Evolutionary conservation across 805 yeast genomes (phyloP), one percentile per base, ranked within the genome.

Genomic region (Cyberlindnera sargentensis): DNA sequence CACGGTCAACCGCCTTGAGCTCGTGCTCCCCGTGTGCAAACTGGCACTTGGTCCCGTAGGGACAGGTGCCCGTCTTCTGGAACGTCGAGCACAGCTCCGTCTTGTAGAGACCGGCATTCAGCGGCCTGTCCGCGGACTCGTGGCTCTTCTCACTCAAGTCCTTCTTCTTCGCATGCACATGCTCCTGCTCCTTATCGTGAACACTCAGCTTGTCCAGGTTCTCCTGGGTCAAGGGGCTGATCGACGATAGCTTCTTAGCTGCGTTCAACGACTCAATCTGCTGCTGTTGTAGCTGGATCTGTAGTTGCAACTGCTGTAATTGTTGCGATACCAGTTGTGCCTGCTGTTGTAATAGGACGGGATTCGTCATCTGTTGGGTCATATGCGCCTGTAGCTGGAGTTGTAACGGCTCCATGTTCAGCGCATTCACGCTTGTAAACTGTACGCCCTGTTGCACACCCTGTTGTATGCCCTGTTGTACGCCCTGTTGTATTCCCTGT

Each of bases 1-100:
- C 82, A 47, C 91, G 73, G 47, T 79, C 82, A 37, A 87, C 80
- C 9, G 64, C 53, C 62, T 86, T 86, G 54, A 89, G 68, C 62
- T 89, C 96, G 43, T 73, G 66, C 34, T 75, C 71, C 20, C 97
- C 96, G 59, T 89, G 97, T 5, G 96, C 96, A 72, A 89, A 89
- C 66, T 89, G 96, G 63, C 97, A 89, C 67, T 89, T 89, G 51
- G 76, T 73, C 2, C 95, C 95, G 61, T 89, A 89, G 11, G 95
- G 95, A 62, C 97, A 89, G 41, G 62, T 57, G 25, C 85, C 84
- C 50, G 78, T 74, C 54, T 76, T 78, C 58, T 79, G 76, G 60
- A 73, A 89, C 26, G 90, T 82, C 34, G 81, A 83, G 63, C 97
- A 89, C 44, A 90, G 71, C 63, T 89, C 97, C 0, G 97, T 90